phyloP scores from a whole-genome alignment of 2,329 filamentous ascomycete species.

The Nemania diffusa region DNA sequence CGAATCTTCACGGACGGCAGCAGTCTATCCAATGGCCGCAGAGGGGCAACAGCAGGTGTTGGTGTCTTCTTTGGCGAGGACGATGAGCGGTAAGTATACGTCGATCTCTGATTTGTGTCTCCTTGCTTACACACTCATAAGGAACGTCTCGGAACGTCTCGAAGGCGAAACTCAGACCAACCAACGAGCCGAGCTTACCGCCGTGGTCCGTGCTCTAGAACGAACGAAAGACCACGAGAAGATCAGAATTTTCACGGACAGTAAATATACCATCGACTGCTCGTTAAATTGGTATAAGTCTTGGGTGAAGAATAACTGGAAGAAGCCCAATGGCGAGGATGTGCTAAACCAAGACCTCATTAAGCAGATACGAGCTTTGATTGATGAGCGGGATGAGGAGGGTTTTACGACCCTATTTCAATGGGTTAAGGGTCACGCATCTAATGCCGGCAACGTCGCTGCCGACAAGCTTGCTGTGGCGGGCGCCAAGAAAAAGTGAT shows the following conservation, averaged over 20 bases:
- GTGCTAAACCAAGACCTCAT: slow-evolving; percentile 92
- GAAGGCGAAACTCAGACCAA: slow-evolving; percentile 84
- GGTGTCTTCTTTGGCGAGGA: slow-evolving; percentile 71
- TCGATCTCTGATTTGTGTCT: slow-evolving; percentile 23
- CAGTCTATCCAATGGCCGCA: slow-evolving; percentile 66
- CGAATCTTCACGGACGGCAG: slow-evolving; percentile 73
- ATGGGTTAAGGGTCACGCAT: slow-evolving; percentile 90
- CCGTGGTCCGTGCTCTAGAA: slow-evolving; percentile 84
- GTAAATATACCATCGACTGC: slow-evolving; percentile 89
- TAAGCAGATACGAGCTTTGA: slow-evolving; percentile 73
- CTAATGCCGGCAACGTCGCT: slow-evolving; percentile 77
- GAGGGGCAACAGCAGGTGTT: slow-evolving; percentile 66
- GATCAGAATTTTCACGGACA: slow-evolving; percentile 87
- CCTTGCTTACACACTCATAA: slow-evolving; percentile 41
- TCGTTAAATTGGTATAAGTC: slow-evolving; percentile 82
- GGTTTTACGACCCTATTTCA: slow-evolving; percentile 75
- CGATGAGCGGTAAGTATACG: slow-evolving; percentile 59
- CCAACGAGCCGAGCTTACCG: slow-evolving; percentile 93
- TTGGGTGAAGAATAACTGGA: slow-evolving; percentile 83
- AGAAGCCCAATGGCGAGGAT: slow-evolving; percentile 70
- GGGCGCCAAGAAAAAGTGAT: slow-evolving; percentile 58
- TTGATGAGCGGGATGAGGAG: slow-evolving; percentile 72
- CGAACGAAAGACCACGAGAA: slow-evolving; percentile 73
- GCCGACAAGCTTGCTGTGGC: slow-evolving; percentile 82
- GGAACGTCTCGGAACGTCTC: slow-evolving; percentile 79